Percentiles rank a stretch among this genome's conserved stretches.
Evolutionary conservation across 257 asterid genomes (phyloP).

Genomic region (Forsythia viridissima): DNA sequence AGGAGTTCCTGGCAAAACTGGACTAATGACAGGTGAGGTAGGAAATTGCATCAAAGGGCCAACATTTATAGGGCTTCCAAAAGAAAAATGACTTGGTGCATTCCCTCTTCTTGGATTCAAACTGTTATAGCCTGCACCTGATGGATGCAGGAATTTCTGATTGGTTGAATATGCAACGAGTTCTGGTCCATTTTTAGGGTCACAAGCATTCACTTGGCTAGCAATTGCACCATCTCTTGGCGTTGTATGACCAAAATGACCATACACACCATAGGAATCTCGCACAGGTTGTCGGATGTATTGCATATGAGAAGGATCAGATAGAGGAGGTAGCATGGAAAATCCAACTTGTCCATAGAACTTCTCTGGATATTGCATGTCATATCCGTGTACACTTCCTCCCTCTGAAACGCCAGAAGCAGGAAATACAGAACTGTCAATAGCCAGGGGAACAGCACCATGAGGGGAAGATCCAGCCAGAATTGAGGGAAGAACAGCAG

Average conservation of each 20-base stretch:
- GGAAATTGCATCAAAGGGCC: slow-evolving; percentile 22
- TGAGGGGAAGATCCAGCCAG: slow-evolving; percentile 40
- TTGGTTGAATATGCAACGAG: slow-evolving; percentile 14
- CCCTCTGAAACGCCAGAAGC: slow-evolving; percentile 31
- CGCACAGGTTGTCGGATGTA: slow-evolving; percentile 27
- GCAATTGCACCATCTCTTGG: slow-evolving; percentile 26
- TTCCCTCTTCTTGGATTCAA: slow-evolving; percentile 25
- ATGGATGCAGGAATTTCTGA: slow-evolving; percentile 20
- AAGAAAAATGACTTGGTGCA: slow-evolving; percentile 23
- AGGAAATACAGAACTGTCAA: slow-evolving; percentile 22
- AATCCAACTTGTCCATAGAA: slow-evolving; percentile 37
- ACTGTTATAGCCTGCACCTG: slow-evolving; percentile 18
- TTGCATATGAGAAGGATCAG: slow-evolving; percentile 29
- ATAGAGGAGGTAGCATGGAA: slow-evolving; percentile 21
- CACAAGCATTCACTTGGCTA: slow-evolving; percentile 27
- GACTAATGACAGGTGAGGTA: slow-evolving; percentile 21
- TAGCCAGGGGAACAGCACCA: slow-evolving; percentile 28
- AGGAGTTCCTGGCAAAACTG: slow-evolving; percentile 15
- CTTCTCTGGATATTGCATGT: slow-evolving; percentile 31
- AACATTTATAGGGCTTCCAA: slow-evolving; percentile 24
- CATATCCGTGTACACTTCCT: slow-evolving; percentile 30
- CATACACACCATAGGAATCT: slow-evolving; percentile 26
- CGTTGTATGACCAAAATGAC: slow-evolving; percentile 33
- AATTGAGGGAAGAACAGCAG: slow-evolving; percentile 33
- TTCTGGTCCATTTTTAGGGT: slow-evolving; percentile 22